Evolutionary conservation across 106 monocot genomes (phyloP), one percentile per base, ranked within the genome.

Genomic region (Acanthochlamys bracteata): DNA sequence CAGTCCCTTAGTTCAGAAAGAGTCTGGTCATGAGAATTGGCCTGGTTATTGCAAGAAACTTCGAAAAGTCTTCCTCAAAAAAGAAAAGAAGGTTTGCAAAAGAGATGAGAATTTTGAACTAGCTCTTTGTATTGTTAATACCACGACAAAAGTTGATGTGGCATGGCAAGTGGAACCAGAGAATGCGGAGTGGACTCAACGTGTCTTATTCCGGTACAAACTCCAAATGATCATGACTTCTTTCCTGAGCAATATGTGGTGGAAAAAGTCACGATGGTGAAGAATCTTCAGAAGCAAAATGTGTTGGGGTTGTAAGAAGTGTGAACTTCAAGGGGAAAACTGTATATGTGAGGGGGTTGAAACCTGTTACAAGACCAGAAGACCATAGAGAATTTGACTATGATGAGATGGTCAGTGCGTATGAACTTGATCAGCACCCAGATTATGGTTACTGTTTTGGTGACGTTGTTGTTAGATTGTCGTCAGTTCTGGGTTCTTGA

Each of bases 361-460:
- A 89, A 56, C 72, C 73, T 40, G 80, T 80, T 21, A 71, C 74
- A 1, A 71, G 68, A 7, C 93, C 88, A 39, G 81, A 83, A 67
- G 85, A 83, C 4, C 39, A 71, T n/a, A 55, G 70, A 25, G 82
- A 79, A 39, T 84, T 86, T 78, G 89, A 79, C 58, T 68, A 66
- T 63, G 82, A 85, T 24, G 98, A 99, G 79, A 49, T 92, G 4
- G 85, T 99, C 20, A 99, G 98, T 77, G 88, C 73, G 61, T 99
- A 99, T 67, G 98, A 99, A 76, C 81, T 99, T 75, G 92, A 83
- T 65, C 79, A 53, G 39, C 98, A 99, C 83, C 85, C 88, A 19
- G 98, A 99, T 79, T 92, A 88, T 82, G 92, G 92, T 77, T 99
- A 99, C 64, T 77, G 77, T 57, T 92, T 83, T 73, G 98, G 98